Conservation (phyloP, 2,329 filamentous ascomycete species). For the Rhinocladiella mackenziei region DNA sequence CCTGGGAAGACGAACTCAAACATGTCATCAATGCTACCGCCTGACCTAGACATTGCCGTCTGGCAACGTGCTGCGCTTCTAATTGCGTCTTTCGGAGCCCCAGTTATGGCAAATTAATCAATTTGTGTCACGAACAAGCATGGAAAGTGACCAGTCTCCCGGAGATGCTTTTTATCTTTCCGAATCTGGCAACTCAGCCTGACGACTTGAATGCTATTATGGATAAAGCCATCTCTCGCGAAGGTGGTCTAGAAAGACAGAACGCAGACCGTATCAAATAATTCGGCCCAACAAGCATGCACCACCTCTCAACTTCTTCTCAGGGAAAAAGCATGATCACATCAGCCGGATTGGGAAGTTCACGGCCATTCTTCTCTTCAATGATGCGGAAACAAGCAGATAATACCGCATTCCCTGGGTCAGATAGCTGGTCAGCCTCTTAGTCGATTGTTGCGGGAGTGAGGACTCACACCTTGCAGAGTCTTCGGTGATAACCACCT, state of each 20-base stretch:
- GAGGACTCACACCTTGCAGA: background rate
- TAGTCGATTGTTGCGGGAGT: background rate
- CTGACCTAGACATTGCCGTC: too few relatives aligned
- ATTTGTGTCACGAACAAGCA: background rate
- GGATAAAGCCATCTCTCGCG: background rate
- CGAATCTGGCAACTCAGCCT: too few relatives aligned
- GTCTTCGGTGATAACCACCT: background rate
- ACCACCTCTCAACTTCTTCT: background rate
- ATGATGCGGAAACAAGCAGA: background rate
- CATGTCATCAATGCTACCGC: too few relatives aligned
- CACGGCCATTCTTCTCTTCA: too few relatives aligned
- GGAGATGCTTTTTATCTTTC: too few relatives aligned
- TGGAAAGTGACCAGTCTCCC: too few relatives aligned
- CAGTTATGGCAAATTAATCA: too few relatives aligned
- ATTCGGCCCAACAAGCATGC: background rate
- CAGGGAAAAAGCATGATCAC: background rate
- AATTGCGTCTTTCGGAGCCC: too few relatives aligned
- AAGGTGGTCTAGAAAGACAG: background rate
- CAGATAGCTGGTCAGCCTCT: background rate
- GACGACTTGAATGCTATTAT: background rate
- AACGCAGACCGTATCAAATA: background rate
- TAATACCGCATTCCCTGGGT: background rate
- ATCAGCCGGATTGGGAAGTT: background rate
- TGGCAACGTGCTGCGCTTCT: too few relatives aligned
- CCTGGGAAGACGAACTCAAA: too few relatives aligned